phyloP scores from a whole-genome alignment of 2,329 filamentous ascomycete genomes.

The Exophiala sideris region DNA sequence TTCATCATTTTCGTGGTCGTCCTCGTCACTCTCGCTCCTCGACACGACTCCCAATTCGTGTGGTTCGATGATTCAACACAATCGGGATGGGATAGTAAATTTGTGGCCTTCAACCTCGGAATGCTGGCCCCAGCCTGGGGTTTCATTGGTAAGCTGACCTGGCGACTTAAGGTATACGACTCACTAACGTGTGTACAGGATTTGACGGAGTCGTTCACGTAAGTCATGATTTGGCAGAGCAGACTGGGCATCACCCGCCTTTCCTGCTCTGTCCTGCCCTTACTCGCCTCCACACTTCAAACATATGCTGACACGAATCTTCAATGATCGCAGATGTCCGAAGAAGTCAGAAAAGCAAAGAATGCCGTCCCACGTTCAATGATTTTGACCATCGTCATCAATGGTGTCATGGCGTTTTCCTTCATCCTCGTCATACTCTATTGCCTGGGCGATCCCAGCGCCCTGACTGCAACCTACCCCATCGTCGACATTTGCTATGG shows the following conservation, averaged over 20 bases:
- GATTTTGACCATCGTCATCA: constrained; percentile 44
- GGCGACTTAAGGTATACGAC: background rate
- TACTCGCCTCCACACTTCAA: no score
- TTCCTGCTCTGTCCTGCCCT: no score
- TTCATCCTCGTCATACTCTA: constrained; percentile 44
- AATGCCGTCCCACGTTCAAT: constrained; percentile 47
- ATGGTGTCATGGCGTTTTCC: constrained; percentile 41
- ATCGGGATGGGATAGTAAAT: constrained; percentile 35
- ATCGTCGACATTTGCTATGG: constrained; percentile 44
- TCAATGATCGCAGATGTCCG: constrained; percentile 38
- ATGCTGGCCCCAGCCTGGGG: constrained; percentile 36
- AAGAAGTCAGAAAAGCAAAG: constrained; percentile 45
- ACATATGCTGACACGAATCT: no score
- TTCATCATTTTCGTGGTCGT: constrained; percentile 39
- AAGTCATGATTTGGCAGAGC: no score
- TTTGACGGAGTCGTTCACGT: constrained; percentile 46
- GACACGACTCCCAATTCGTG: constrained; percentile 35
- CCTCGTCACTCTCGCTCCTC: constrained; percentile 32
- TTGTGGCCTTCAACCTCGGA: constrained; percentile 38
- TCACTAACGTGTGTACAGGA: constrained; percentile 30
- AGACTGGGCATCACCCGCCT: no score
- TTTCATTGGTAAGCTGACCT: constrained; percentile 30
- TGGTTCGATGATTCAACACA: constrained; percentile 30
- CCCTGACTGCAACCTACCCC: constrained; percentile 36
- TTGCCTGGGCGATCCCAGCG: constrained; percentile 42